Evolutionary conservation across 75 land plant genomes (phyloP).

Genomic region (Sequoia sempervirens): DNA sequence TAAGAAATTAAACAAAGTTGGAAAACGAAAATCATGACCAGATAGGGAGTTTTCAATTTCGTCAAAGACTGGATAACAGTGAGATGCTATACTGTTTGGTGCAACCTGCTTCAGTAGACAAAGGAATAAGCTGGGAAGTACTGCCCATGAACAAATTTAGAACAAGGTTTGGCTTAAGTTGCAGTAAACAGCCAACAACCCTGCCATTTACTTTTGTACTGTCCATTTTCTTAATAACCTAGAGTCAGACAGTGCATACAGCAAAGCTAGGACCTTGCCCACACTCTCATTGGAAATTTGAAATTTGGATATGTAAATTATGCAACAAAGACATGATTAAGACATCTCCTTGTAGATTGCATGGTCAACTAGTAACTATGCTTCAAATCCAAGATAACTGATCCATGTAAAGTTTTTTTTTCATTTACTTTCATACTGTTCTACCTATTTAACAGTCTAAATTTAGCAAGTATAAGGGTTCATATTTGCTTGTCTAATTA

Average conservation of each 20-base stretch:
- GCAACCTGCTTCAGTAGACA: neutral
- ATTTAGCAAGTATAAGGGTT: neutral
- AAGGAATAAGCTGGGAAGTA: too few relatives aligned
- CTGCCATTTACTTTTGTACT: too few relatives aligned
- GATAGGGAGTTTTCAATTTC: neutral
- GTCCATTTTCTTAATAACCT: too few relatives aligned
- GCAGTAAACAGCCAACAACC: neutral
- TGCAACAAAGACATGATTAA: too few relatives aligned
- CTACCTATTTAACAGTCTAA: neutral
- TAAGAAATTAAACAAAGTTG: neutral
- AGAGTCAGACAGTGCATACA: too few relatives aligned
- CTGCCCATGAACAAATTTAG: neutral
- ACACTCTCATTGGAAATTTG: too few relatives aligned
- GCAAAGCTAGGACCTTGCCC: too few relatives aligned
- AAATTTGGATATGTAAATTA: too few relatives aligned
- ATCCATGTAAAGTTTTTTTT: neutral
- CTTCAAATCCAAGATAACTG: neutral
- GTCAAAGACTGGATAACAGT: neutral
- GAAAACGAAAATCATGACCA: neutral
- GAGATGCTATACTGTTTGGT: neutral
- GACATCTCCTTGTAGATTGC: too few relatives aligned
- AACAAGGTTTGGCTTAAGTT: neutral
- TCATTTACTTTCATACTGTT: neutral
- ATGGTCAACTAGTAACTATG: too few relatives aligned
- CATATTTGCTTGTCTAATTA: neutral